Conservation (phyloP, 257 asterid genomes). For the Scutellaria barbata region DNA sequence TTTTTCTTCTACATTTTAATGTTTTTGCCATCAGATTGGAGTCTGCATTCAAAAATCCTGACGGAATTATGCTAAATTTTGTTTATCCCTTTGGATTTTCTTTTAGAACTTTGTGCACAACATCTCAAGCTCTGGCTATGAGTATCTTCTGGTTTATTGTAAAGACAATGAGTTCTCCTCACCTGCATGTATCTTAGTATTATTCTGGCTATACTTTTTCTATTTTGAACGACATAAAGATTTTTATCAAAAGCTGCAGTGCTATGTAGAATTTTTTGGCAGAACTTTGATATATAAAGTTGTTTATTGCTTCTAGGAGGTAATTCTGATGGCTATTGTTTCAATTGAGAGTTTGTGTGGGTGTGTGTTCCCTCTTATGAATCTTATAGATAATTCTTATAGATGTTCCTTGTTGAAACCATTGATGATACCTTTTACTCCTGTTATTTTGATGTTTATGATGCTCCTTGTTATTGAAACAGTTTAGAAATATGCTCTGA, state of each 20-base stretch:
- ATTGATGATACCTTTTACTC: conserved; percentile 19
- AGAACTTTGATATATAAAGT: neutral
- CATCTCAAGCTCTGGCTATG: neutral
- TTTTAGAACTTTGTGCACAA: conserved; percentile 10
- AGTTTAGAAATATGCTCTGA: neutral
- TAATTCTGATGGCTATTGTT: conserved; percentile 5
- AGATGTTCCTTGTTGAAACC: conserved; percentile 27
- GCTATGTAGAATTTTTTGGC: conserved; percentile 9
- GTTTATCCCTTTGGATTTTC: conserved; percentile 12
- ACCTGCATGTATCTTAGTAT: conserved; percentile 5
- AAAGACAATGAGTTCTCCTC: neutral
- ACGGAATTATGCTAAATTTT: neutral
- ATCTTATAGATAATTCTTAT: conserved; percentile 22
- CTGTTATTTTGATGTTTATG: conserved; percentile 7
- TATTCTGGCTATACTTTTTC: neutral
- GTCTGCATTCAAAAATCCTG: neutral
- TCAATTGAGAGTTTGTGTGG: neutral
- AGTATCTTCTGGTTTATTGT: neutral
- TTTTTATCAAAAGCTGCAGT: neutral
- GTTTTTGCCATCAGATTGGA: neutral
- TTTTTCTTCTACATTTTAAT: neutral
- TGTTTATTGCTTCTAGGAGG: conserved; percentile 17
- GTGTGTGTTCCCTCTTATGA: neutral
- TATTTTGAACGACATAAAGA: neutral
- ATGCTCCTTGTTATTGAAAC: conserved; percentile 14